These are phyloP conservation scores for Stemphylium beticola DNA, from an alignment of 2,329 filamentous ascomycete genomes.

Conservation along the genomic window DNA sequence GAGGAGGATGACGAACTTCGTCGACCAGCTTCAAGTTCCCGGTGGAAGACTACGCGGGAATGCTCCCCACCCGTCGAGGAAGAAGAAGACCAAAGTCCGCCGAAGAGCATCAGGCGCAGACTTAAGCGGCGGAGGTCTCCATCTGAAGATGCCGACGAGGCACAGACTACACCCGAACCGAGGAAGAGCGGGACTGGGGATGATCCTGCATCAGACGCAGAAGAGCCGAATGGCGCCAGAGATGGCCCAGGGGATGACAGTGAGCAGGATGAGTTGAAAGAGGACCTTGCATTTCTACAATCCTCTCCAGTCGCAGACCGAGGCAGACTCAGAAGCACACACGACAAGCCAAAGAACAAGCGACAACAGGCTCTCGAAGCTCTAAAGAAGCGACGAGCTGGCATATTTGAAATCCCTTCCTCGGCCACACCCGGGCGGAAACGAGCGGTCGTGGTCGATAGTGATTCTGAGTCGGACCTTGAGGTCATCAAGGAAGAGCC, in stretches of 20 bases:
- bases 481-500: constrained; percentile 45
- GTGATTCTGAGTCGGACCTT: constrained; percentile 37
- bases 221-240: constrained; percentile 14
- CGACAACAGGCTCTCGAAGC: constrained; percentile 53
- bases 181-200: constrained; percentile 32
- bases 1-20: constrained; percentile 6
- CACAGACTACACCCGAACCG: constrained; percentile 11
- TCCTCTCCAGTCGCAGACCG: constrained; percentile 41
- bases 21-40: not conserved
- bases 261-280: constrained; percentile 51
- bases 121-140: constrained; percentile 3
- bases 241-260: constrained; percentile 7
- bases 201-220: constrained; percentile 25
- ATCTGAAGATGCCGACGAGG: constrained; percentile 10
- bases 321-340: constrained; percentile 31
- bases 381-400: constrained; percentile 51
- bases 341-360: constrained; percentile 40
- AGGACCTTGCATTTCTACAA: constrained; percentile 54
- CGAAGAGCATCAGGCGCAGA: constrained; percentile 10
- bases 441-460: constrained; percentile 28
- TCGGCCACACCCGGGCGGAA: constrained; percentile 32
- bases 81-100: constrained; percentile 8
- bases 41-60: not conserved
- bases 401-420: constrained; percentile 34
- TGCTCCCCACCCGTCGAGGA: constrained; percentile 7